Conservation (phyloP, 352 stramenopile genomes). For the Phytophthora sojae region DNA sequence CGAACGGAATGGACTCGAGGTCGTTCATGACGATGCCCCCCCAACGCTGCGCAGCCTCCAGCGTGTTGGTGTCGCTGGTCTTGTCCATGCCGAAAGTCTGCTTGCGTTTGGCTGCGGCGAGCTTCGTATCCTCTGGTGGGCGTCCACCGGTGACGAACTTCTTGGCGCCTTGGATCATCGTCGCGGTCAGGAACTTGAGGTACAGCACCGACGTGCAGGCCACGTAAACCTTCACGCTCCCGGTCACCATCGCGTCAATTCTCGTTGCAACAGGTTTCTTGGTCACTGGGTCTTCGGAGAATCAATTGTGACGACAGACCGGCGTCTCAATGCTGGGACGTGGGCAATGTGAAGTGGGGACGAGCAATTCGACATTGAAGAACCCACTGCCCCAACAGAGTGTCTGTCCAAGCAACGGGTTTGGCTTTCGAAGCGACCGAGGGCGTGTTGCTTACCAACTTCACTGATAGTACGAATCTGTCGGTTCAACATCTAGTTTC, state of each 20-base stretch:
- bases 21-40: constrained; percentile 62
- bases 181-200: constrained; percentile 66
- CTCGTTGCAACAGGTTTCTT: too few species aligned
- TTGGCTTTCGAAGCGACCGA: too few species aligned
- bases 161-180: constrained; percentile 59
- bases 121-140: constrained; percentile 60
- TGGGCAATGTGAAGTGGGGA: neutral
- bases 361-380: neutral
- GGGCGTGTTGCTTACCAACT: too few species aligned
- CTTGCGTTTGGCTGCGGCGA: constrained; percentile 35
- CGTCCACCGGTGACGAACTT: constrained; percentile 59
- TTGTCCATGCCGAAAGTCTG: constrained; percentile 25
- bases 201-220: constrained; percentile 53
- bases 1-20: constrained; percentile 68
- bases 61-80: constrained; percentile 39
- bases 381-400: too few species aligned
- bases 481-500: neutral
- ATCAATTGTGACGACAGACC: neutral
- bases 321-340: neutral
- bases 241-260: constrained; percentile 5
- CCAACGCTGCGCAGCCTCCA: constrained; percentile 50
- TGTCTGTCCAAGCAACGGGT: too few species aligned
- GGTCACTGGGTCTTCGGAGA: neutral
- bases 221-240: constrained; percentile 33
- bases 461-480: too few species aligned